Conservation (phyloP, 805 yeast species). For the Lachancea dasiensis region DNA sequence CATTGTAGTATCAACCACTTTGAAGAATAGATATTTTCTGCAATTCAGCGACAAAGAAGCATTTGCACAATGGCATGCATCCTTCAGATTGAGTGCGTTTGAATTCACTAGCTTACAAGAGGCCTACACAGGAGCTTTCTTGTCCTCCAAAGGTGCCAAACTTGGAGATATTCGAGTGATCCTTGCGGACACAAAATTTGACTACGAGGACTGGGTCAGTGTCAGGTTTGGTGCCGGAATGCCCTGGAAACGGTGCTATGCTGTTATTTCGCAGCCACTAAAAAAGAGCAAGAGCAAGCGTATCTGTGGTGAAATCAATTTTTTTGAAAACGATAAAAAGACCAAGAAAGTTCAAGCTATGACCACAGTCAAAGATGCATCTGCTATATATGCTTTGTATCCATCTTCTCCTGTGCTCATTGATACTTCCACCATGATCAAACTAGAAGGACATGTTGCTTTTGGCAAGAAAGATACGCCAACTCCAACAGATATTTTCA, state of each 20-base stretch:
- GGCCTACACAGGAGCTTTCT: constrained; percentile 92
- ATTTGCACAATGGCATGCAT: constrained; percentile 72
- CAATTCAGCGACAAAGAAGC: constrained; percentile 66
- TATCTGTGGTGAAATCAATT: constrained; percentile 59
- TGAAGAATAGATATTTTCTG: constrained; percentile 78
- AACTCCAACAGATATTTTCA: constrained; percentile 43
- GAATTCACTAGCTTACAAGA: constrained; percentile 84
- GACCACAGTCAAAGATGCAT: constrained; percentile 70
- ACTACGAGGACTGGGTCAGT: constrained; percentile 90
- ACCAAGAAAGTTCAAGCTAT: constrained; percentile 62
- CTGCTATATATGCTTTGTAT: constrained; percentile 81
- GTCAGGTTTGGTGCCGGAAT: constrained; percentile 94
- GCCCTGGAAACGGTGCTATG: constrained; percentile 96
- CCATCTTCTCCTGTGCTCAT: constrained; percentile 79
- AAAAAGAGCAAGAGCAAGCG: constrained; percentile 35
- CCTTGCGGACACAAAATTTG: constrained; percentile 76
- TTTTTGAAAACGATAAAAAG: constrained; percentile 76
- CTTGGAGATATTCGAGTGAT: constrained; percentile 82
- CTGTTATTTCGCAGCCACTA: constrained; percentile 72
- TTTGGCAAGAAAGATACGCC: constrained; percentile 48
- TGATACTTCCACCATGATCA: constrained; percentile 82
- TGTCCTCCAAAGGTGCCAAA: constrained; percentile 85
- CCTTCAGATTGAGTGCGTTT: constrained; percentile 71
- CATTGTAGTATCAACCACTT: constrained; percentile 84
- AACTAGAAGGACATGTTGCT: constrained; percentile 74